Evolutionary conservation across 2,329 filamentous ascomycete genomes (phyloP).

Genomic region (Aspergillus phoenicis): DNA sequence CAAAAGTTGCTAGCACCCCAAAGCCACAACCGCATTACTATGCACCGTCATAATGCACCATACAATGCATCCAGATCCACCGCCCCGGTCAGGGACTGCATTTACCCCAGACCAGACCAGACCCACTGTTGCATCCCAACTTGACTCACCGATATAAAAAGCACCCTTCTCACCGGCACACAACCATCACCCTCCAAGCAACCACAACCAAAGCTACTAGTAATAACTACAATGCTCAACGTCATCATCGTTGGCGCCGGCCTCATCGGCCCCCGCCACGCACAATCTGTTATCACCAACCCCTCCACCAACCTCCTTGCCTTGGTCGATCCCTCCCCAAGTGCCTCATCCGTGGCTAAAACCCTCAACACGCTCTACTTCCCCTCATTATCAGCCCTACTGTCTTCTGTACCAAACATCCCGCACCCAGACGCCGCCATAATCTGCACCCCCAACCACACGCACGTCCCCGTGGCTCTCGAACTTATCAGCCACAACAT

Average conservation of each 20-base stretch:
- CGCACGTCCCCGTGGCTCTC: slow-evolving; percentile 56
- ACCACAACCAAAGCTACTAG: neutral
- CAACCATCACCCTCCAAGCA: neutral
- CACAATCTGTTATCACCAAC: slow-evolving; percentile 46
- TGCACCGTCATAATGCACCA: neutral
- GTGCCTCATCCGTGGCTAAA: slow-evolving; percentile 38
- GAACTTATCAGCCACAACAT: slow-evolving; percentile 52
- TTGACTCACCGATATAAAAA: too few species aligned
- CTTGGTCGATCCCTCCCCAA: slow-evolving; percentile 51
- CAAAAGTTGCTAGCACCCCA: neutral
- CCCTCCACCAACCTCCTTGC: slow-evolving; percentile 45
- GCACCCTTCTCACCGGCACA: neutral
- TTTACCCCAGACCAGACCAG: neutral
- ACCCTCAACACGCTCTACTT: slow-evolving; percentile 45
- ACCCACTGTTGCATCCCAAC: neutral
- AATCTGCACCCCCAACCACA: slow-evolving; percentile 63
- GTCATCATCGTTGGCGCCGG: slow-evolving; percentile 53
- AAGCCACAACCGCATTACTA: neutral
- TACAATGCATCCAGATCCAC: neutral
- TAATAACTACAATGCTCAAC: neutral
- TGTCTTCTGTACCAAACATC: slow-evolving; percentile 39
- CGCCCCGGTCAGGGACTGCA: neutral
- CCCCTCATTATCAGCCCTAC: slow-evolving; percentile 46
- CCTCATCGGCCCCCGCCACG: slow-evolving; percentile 55
- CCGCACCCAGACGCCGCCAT: slow-evolving; percentile 56